These are phyloP conservation scores for Mycena sanguinolenta DNA, from an alignment of 768 basidiomycete genomes.

Conservation along the genomic window DNA sequence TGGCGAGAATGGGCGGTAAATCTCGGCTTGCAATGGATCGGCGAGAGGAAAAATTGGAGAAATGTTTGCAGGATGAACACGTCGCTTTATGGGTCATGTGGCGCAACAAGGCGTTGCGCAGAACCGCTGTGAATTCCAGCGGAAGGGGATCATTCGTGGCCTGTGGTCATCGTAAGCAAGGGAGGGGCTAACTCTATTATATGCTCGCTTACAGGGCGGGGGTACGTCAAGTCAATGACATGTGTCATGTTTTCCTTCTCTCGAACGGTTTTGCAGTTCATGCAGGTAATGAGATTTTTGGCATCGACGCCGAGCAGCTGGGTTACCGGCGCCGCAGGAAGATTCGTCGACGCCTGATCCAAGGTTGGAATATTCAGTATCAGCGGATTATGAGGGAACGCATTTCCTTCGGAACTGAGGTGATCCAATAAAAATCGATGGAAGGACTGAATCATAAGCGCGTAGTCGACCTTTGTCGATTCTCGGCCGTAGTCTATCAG, in stretches of 20 bases:
- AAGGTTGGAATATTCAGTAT: constrained; percentile 51
- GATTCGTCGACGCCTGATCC: constrained; percentile 32
- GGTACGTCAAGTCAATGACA: constrained; percentile 89
- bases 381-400: constrained; percentile 69
- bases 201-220: constrained; percentile 73
- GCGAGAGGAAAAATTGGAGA: constrained; percentile 77
- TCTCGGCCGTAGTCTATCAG: constrained; percentile 91
- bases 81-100: constrained; percentile 89
- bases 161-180: constrained; percentile 17
- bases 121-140: constrained; percentile 73
- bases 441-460: constrained; percentile 93
- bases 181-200: not conserved
- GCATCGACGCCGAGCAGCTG: constrained; percentile 89
- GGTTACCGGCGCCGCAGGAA: constrained; percentile 80
- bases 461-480: constrained; percentile 79
- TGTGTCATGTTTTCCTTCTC: constrained; percentile 87
- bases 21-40: constrained; percentile 74
- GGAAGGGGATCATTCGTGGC: constrained; percentile 49
- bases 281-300: constrained; percentile 81
- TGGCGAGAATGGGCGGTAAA: constrained; percentile 85
- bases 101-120: constrained; percentile 83
- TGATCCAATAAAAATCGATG: constrained; percentile 94
- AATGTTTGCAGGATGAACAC: constrained; percentile 86
- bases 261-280: constrained; percentile 76
- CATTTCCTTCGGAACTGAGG: constrained; percentile 80